Base-by-base conservation (phyloP, 345 rosid genomes). In the Camelina hispida region DNA sequence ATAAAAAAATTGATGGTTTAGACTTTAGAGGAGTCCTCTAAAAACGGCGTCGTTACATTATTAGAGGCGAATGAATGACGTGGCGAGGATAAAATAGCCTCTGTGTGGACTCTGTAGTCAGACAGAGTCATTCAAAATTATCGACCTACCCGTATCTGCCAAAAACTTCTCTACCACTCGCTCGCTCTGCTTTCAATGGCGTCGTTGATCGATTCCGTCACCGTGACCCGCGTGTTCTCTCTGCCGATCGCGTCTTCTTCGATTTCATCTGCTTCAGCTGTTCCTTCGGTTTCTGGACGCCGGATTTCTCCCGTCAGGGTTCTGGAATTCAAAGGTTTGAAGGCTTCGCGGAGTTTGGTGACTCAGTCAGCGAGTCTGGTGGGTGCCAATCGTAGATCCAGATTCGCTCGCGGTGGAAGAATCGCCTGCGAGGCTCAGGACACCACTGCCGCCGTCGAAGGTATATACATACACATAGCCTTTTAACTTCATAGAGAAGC, bases 191-290 rank as follows among this genome's bases (percentile, higher is more conserved):
- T 4, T 78, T 68, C 78, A 10, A 78, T 78, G 81, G 78, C 81
- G 52, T 61, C 78, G 7, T 35, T 73, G 66, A 75, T 78, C 37
- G 78, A 78, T 68, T 78, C 81, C 16, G 74, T 79, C 61, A 79
- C 72, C 22, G 82, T 54, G 3, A 73, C 78, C 32, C 81, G 74
- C 74, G 73, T 68, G 6, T 73, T 68, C 56, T 28, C 75, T 68
- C 66, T 79, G 0, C 71, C 82, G 42, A 62, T 62, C 7, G 4
- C 64, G 1, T 54, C 69, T 11, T 54, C 69, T 11, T 77, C 80
- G n/a, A 30, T 66, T 28, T 71, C 76, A 13, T 28, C 80, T 46
- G 20, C 66, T 58, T 48, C 78, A 11, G 9, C 57, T 9, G 52
- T 4, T 67, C 50, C 69, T 0, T 72, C 81, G 3, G 58, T 61